phyloP scores from a whole-genome alignment of 768 basidiomycete genomes.

The Rhodocollybia butyracea region DNA sequence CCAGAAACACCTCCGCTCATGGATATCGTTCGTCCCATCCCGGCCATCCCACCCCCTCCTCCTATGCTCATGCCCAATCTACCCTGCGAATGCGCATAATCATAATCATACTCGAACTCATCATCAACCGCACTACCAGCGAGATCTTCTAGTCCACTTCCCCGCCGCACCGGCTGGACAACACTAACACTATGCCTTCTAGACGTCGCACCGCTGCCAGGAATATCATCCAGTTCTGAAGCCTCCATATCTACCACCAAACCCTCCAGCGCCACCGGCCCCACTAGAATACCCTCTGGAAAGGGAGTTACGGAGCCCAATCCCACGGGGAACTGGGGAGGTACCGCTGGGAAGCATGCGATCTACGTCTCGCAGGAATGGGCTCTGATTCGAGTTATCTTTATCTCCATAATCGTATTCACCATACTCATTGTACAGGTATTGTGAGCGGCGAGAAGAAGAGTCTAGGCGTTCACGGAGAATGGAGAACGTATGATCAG shows the following conservation, averaged over 20 bases:
- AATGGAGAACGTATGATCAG: conserved; percentile 24
- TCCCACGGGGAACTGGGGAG: background rate
- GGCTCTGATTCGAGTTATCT: conserved; percentile 77
- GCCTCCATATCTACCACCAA: background rate
- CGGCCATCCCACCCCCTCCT: background rate
- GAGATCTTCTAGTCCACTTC: conserved; percentile 44
- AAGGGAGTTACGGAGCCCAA: background rate
- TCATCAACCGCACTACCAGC: conserved; percentile 15
- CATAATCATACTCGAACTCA: conserved; percentile 6
- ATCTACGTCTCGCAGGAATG: conserved; percentile 81
- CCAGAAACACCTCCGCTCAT: conserved; percentile 3
- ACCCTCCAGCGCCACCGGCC: background rate
- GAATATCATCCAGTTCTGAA: conserved; percentile 6
- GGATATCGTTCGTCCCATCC: background rate
- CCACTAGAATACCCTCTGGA: conserved; percentile 2
- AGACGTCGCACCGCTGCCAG: conserved; percentile 77
- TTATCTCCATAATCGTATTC: conserved; percentile 6
- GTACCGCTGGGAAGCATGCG: conserved; percentile 35
- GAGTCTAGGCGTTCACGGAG: conserved; percentile 58
- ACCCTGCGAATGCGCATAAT: background rate
- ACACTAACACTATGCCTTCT: conserved; percentile 81
- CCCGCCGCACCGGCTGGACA: conserved; percentile 66
- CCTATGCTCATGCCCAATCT: background rate
- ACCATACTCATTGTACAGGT: background rate
- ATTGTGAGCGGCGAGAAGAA: conserved; percentile 2